phyloP scores from a whole-genome alignment of 345 rosid species.

The Aethionema arabicum region DNA sequence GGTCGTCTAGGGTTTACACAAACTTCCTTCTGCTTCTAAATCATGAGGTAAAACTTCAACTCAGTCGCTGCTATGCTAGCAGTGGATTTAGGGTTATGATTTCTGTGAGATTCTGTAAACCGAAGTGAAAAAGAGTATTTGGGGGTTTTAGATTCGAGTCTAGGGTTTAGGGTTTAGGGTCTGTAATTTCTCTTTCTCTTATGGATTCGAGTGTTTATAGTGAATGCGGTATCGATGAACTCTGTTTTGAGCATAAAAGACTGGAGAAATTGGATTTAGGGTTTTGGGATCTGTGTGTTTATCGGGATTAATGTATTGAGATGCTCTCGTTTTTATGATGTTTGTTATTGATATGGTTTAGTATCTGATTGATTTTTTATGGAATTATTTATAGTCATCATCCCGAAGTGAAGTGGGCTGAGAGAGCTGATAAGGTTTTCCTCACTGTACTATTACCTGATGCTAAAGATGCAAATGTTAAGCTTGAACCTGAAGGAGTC shows the following conservation, averaged over 20 bases:
- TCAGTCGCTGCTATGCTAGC: not conserved
- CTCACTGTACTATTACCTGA: slow-evolving; percentile 67
- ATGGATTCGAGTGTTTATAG: not conserved
- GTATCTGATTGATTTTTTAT: not conserved
- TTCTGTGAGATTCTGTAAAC: not conserved
- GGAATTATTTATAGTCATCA: slow-evolving; percentile 53
- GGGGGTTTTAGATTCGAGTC: slow-evolving; percentile 14
- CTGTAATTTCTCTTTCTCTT: not conserved
- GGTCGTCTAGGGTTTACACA: slow-evolving; percentile 29
- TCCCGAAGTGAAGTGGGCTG: slow-evolving; percentile 90
- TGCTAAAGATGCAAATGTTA: slow-evolving; percentile 70
- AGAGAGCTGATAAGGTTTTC: slow-evolving; percentile 68
- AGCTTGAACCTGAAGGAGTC: slow-evolving; percentile 74
- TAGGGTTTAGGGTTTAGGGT: slow-evolving; percentile 25
- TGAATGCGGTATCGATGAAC: slow-evolving; percentile 9
- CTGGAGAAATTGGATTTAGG: not conserved
- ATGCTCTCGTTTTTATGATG: not conserved
- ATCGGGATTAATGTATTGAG: not conserved
- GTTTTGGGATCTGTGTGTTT: slow-evolving; percentile 17
- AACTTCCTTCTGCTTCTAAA: slow-evolving; percentile 10
- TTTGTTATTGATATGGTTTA: not conserved
- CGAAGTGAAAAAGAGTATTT: not conserved
- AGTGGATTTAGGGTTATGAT: not conserved
- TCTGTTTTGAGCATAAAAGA: not conserved
- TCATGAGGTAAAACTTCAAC: slow-evolving; percentile 25